A percentile compares a stretch with the other conserved stretches of the same genome.
phyloP scores from a whole-genome alignment of 768 basidiomycete species.

The Goffeauzyma gilvescens region DNA sequence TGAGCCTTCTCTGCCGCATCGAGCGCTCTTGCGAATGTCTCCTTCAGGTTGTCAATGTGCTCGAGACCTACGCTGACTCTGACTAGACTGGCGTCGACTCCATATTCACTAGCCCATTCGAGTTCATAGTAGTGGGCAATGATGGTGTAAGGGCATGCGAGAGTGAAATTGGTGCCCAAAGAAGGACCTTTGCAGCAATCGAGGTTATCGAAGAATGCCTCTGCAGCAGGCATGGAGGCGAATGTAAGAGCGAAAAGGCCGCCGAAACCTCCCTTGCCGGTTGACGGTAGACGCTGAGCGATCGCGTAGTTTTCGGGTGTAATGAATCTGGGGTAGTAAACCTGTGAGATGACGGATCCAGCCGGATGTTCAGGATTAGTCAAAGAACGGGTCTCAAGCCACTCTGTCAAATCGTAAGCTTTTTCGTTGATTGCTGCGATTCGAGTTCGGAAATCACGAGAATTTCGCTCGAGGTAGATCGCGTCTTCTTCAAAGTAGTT shows the following conservation, averaged over 20 bases:
- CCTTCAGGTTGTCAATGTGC: conserved; percentile 41
- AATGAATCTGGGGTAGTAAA: conserved; percentile 75
- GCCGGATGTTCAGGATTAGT: conserved; percentile 8
- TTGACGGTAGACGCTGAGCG: conserved; percentile 40
- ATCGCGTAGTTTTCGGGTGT: conserved; percentile 50
- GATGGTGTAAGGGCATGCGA: conserved; percentile 82
- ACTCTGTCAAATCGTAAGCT: conserved; percentile 61
- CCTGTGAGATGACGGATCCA: conserved; percentile 48
- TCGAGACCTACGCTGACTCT: conserved; percentile 86
- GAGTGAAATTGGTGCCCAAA: conserved; percentile 79
- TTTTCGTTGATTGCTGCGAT: conserved; percentile 61
- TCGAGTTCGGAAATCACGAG: conserved; percentile 68
- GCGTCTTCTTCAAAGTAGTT: conserved; percentile 77
- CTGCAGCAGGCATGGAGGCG: conserved; percentile 45
- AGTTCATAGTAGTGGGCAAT: conserved; percentile 76
- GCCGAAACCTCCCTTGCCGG: conserved; percentile 48
- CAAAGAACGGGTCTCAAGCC: conserved; percentile 43
- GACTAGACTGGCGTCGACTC: conserved; percentile 66
- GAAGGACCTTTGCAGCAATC: conserved; percentile 67
- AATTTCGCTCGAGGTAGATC: conserved; percentile 94
- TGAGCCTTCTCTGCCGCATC: conserved; percentile 47
- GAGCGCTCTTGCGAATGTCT: conserved; percentile 47
- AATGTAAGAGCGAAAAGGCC: conserved; percentile 79
- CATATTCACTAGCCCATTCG: conserved; percentile 75
- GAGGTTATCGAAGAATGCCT: conserved; percentile 67